phyloP scores from a whole-genome alignment of 23 red algal species.

The Gracilaria gracilis region DNA sequence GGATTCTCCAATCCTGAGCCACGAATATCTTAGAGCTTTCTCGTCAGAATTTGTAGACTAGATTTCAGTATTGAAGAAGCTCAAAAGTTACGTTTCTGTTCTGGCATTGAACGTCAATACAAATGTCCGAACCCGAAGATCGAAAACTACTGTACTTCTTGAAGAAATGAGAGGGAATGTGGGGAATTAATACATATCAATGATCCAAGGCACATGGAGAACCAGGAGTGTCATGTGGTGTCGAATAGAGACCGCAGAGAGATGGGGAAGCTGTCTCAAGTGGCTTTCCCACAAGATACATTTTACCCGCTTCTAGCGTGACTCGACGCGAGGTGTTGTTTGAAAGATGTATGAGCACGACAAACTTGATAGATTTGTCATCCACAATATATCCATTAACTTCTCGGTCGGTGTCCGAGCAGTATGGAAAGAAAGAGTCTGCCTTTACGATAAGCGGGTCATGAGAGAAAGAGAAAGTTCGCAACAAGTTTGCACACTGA shows the following conservation, averaged over 20 bases:
- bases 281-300: background rate
- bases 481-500: slow-evolving; percentile 23
- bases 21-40: too few relatives aligned
- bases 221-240: background rate
- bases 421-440: background rate
- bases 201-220: background rate
- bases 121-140: background rate
- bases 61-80: too few relatives aligned
- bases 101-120: background rate
- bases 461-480: background rate
- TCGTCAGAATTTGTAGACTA: too few relatives aligned
- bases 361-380: background rate
- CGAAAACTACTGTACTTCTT: background rate
- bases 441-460: background rate
- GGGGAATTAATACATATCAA: background rate
- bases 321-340: background rate
- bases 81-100: too few relatives aligned
- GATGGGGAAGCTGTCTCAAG: background rate
- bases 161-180: background rate
- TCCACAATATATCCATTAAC: background rate
- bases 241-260: background rate
- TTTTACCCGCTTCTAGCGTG: background rate
- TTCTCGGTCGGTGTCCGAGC: background rate
- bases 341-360: background rate
- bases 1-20: too few relatives aligned